Conservation (phyloP, 768 basidiomycete species). For the Neoboletus brunneissimus region DNA sequence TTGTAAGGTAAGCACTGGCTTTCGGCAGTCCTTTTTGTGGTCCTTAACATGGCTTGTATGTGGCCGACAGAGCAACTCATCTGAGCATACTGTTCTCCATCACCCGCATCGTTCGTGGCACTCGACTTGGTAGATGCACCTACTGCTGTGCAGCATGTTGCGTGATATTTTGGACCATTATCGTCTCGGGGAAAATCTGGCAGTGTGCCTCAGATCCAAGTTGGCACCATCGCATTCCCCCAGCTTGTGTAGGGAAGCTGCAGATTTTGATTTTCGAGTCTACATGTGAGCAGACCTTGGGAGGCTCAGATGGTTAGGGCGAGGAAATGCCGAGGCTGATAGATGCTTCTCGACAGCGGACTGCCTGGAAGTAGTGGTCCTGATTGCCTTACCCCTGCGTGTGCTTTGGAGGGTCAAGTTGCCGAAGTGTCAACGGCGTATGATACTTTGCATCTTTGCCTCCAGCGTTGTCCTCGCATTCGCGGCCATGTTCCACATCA, state of each 20-base stretch:
- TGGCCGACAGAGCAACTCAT: neutral
- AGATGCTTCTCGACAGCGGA: slow-evolving; percentile 2
- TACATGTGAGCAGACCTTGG: neutral
- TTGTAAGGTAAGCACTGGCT: neutral
- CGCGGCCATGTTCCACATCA: slow-evolving; percentile 4
- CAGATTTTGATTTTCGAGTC: slow-evolving; percentile 4
- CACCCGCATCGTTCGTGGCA: slow-evolving; percentile 8
- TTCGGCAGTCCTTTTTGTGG: neutral
- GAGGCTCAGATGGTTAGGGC: neutral
- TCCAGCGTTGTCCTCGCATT: slow-evolving; percentile 16
- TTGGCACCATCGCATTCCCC: neutral
- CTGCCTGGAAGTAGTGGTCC: slow-evolving; percentile 1
- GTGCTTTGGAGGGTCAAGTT: slow-evolving; percentile 19
- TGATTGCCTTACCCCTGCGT: slow-evolving; percentile 15
- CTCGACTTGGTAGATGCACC: neutral
- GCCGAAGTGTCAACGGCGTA: slow-evolving; percentile 9
- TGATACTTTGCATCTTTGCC: slow-evolving; percentile 18
- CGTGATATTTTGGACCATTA: neutral
- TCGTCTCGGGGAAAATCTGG: slow-evolving; percentile 5
- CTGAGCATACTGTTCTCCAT: slow-evolving; percentile 20
- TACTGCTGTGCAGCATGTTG: neutral
- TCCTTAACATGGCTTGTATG: neutral
- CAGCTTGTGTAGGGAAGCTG: neutral
- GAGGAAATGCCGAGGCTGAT: neutral
- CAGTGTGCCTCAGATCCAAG: slow-evolving; percentile 1